Conservation (phyloP, 225 moss, liverwort and hornwort species). For the Anthoceros angustus region DNA sequence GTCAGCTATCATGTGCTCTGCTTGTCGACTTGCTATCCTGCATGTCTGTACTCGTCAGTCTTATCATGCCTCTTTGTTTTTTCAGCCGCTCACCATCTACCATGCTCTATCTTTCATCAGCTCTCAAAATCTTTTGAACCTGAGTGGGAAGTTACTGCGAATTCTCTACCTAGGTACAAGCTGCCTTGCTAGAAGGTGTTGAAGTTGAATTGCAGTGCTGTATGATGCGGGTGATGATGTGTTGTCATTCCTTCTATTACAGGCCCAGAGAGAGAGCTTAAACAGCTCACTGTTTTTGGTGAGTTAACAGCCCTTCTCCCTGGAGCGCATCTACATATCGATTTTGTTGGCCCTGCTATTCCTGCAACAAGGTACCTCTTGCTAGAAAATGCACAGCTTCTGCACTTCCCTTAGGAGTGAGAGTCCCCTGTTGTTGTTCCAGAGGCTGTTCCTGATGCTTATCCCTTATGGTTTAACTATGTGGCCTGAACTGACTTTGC, state of each 20-base stretch:
- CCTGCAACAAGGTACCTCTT: slow-evolving; percentile 17
- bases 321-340: slow-evolving; percentile 31
- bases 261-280: slow-evolving; percentile 68
- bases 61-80: background rate
- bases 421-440: background rate
- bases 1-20: background rate
- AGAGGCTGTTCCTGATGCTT: background rate
- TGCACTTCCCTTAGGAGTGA: background rate
- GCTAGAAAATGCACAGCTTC: too few relatives aligned
- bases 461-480: too few relatives aligned
- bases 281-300: slow-evolving; percentile 39
- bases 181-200: background rate
- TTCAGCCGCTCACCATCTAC: slow-evolving; percentile 61
- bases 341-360: slow-evolving; percentile 51
- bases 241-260: background rate
- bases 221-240: background rate
- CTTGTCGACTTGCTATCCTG: background rate
- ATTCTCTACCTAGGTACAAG: slow-evolving; percentile 55
- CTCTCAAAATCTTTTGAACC: slow-evolving; percentile 6
- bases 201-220: background rate
- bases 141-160: slow-evolving; percentile 11
- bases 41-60: background rate
- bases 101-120: slow-evolving; percentile 34
- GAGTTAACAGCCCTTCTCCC: slow-evolving; percentile 62
- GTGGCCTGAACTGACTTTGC: slow-evolving; percentile 2